Base-by-base conservation (phyloP, 2,329 filamentous ascomycete species). In the Aspergillus thermomutatus region DNA sequence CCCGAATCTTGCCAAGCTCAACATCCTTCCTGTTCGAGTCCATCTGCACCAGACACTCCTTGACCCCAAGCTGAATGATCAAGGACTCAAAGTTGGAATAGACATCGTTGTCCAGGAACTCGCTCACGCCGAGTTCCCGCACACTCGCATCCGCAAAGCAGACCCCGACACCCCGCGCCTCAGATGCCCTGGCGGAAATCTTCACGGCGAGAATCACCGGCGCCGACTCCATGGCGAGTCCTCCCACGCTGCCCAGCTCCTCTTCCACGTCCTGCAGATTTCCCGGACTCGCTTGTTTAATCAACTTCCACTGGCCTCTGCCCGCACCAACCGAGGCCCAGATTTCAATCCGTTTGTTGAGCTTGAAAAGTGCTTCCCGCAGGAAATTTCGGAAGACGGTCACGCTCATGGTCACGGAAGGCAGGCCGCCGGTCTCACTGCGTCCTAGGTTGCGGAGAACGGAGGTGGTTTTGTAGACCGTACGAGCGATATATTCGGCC, bases 81-180 rank as follows among this genome's bases (percentile, higher is more conserved):
- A 99, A 82, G 3, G 92, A 92, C 77, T 99, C 94, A 64, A 99
- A 95, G 73, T 99, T 99, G 52, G 93, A 97, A 78, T 95, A 99
- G 9, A 97, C 82, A 71, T 99, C 94, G 69, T 97, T 99, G 80
- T 99, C 94, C n/a, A 96, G 84, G 64, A 99, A 99, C 71, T 99
- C 95, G 79, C 91, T 96, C 53, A 99, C 92, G 8, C 94, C 94
- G 2, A 99, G 83, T 78, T 99, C 94, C 52, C 94, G 84, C 26
- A 97, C 93, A 64, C 91, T 97, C 1, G 95, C 94, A 79, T 99
- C 94, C 7, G 94, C 95, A 71, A 99, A 99, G 76, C 94, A 97
- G 4, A 99, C 93, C 8, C 94, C 94, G 0, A 99, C 89, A 62
- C 84, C 90, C 48, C 94, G 84, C 5, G 89, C 90, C 72, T 97